Percentiles rank a stretch among this genome's conserved stretches.
Evolutionary conservation across 176 grass and related monocot genomes (phyloP).

Genomic region (Poa annua): DNA sequence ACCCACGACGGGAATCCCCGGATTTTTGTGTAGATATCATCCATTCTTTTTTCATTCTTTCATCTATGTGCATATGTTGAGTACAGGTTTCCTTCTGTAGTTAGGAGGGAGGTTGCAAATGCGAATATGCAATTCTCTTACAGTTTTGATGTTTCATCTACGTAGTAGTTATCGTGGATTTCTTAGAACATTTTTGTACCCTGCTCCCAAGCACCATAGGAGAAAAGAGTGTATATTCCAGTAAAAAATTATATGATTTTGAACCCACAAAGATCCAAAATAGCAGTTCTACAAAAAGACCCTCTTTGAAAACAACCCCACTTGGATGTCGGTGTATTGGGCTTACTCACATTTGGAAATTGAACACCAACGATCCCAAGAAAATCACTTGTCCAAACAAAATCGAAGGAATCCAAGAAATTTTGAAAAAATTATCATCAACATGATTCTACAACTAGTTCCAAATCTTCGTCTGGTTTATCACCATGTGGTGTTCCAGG

Average conservation of each 20-base stretch:
- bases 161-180: background rate
- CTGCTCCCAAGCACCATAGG: background rate
- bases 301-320: background rate
- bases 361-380: background rate
- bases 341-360: background rate
- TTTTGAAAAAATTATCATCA: too few relatives aligned
- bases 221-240: background rate
- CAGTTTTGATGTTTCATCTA: background rate
- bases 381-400: background rate
- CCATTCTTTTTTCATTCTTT: constrained; percentile 15
- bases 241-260: background rate
- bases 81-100: background rate
- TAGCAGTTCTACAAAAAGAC: background rate
- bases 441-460: too few relatives aligned
- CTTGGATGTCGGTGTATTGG: background rate
- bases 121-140: background rate
- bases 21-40: constrained; percentile 28
- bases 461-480: too few relatives aligned
- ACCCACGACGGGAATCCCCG: background rate
- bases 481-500: background rate
- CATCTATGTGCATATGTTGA: background rate
- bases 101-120: constrained; percentile 5
- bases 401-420: background rate
- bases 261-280: background rate
- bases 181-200: background rate